Conservation (phyloP, 129 eudicot species). For the Chrysanthemum makinoi region DNA sequence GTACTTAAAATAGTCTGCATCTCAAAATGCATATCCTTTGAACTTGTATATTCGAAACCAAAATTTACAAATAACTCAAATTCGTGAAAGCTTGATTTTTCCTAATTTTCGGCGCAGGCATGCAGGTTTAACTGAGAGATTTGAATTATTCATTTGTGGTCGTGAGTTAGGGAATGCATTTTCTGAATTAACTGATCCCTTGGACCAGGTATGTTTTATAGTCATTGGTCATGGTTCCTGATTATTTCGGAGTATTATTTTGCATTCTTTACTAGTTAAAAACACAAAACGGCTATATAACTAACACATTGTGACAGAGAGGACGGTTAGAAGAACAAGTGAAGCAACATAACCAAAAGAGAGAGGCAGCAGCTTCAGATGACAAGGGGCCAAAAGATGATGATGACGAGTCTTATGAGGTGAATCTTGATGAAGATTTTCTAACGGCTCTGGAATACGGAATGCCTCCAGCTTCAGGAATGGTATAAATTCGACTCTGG, state of each 20-base stretch:
- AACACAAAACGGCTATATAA: neutral
- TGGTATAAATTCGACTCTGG: conserved; percentile 46
- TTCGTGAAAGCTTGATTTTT: no score
- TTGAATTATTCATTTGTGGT: conserved; percentile 94
- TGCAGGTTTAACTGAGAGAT: conserved; percentile 93
- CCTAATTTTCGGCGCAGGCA: conserved; percentile 34
- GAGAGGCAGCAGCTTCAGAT: conserved; percentile 41
- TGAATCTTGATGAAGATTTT: conserved; percentile 91
- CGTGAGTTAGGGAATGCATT: conserved; percentile 96
- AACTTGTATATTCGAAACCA: no score
- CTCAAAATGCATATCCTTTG: no score
- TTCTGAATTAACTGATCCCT: conserved; percentile 94
- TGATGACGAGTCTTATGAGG: conserved; percentile 65
- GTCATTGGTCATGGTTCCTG: neutral
- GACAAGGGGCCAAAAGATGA: conserved; percentile 38
- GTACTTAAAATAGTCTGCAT: conserved; percentile 23
- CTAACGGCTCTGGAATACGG: conserved; percentile 93
- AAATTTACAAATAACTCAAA: no score
- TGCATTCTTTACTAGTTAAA: conserved; percentile 11
- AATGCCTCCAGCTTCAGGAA: conserved; percentile 99
- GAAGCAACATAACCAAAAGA: conserved; percentile 76
- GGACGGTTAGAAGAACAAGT: conserved; percentile 90
- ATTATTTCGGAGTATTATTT: neutral
- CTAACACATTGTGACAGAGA: conserved; percentile 44
- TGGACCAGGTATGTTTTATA: conserved; percentile 78